Conservation (phyloP, 169 alveolate genomes). For the Eimeria necatrix region DNA sequence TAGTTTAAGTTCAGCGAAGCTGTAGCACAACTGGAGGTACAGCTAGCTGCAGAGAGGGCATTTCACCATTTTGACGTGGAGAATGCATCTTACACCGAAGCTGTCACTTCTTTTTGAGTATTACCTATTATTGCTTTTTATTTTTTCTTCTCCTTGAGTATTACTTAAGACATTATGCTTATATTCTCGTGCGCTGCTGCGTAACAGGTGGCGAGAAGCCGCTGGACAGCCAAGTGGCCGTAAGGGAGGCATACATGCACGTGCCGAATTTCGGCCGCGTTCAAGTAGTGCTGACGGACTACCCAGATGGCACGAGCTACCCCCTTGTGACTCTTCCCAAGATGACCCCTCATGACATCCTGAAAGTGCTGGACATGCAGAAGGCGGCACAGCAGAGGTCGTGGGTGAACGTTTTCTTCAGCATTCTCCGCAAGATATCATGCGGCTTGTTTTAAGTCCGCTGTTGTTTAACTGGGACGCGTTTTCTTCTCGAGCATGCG, state of each 20-base stretch:
- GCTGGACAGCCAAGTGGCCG: not conserved
- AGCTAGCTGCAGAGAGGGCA: no score
- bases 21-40: no score
- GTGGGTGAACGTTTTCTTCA: conserved; percentile 5
- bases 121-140: not conserved
- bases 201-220: conserved; percentile 1
- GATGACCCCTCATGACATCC: conserved; percentile 78
- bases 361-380: conserved; percentile 63
- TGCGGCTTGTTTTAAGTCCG: conserved; percentile 33
- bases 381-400: conserved; percentile 20
- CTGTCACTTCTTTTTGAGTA: not conserved
- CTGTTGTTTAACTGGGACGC: no score
- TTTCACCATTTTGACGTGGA: no score
- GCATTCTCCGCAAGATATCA: not conserved
- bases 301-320: conserved; percentile 70
- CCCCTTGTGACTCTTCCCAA: conserved; percentile 78
- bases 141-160: no score
- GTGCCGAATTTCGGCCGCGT: conserved; percentile 81
- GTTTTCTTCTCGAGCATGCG: no score
- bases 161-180: no score
- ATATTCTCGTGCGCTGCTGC: not conserved
- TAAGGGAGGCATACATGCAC: conserved; percentile 63
- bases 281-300: conserved; percentile 56
- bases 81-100: no score
- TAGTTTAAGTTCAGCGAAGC: no score